Base-by-base conservation (phyloP, 2,329 filamentous ascomycete genomes). In the Aspergillus quadricinctus region DNA sequence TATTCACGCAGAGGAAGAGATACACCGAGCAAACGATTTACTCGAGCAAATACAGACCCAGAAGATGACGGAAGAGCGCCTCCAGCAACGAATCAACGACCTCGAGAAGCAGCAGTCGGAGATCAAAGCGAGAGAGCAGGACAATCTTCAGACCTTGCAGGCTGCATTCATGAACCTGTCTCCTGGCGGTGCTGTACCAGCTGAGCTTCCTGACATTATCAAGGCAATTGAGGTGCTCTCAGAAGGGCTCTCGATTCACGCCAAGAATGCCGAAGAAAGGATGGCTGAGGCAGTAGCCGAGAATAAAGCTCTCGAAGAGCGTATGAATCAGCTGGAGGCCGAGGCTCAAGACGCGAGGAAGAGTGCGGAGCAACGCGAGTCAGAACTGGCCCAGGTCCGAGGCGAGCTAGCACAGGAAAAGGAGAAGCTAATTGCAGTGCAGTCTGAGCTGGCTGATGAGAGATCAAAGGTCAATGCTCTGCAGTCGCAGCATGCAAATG, bases 401-500 rank as follows among this genome's bases (percentile, higher is more conserved):
- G 83, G 89, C 58, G 74, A 80, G 51, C 70, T 83, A 8, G 74
- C 77, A 6, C 71, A 75, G 14, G 78, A 80, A 60, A 77, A 75
- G 53, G 76, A 75, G 9, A 81, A 79, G 62, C 69, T 77, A 7
- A 69, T 69, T 1, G 75, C 77, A 0, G 67, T 84, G 35, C 73
- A 74, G 17, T 67, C 76, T 11, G 83, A 85, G 63, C 74, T 87
- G n/a, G 78, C 81, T 2, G 85, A 89, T 55, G 85, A 88, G 57
- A 85, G 89, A 41, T 77, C 81, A 14, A 88, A 94, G 64, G 80
- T 96, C 23, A 83, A 81, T 56, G 78, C 82, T 28, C 77, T 96
- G 23, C 84, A 89, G 55, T 78, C 79, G 17, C 88, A 88, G 70
- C 87, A 96, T 67, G 85, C 88, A 1, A 88, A 92, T 61, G 92